Percentiles rank a stretch among this genome's conserved stretches.
phyloP scores from a whole-genome alignment of 352 stramenopile genomes.

The Phytopythium sindhum region DNA sequence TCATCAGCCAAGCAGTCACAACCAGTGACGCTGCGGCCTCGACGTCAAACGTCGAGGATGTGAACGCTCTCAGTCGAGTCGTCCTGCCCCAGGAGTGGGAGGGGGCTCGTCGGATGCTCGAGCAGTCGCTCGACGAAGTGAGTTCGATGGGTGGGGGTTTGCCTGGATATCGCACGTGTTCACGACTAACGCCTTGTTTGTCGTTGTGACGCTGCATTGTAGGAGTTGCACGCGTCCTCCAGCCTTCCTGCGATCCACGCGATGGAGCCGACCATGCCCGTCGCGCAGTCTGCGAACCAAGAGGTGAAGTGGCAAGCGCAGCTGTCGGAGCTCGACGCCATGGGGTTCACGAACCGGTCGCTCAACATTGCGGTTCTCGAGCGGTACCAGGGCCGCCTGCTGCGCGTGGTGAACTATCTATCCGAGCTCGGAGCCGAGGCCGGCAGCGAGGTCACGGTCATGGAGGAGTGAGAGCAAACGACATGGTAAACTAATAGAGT shows the following conservation, averaged over 20 bases:
- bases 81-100: conserved; percentile 38
- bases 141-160: neutral
- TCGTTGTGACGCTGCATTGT: conserved; percentile 8
- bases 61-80: conserved; percentile 11
- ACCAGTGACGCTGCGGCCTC: neutral
- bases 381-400: conserved; percentile 73
- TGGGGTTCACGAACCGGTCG: conserved; percentile 67
- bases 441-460: conserved; percentile 22
- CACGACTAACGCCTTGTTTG: neutral
- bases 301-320: conserved; percentile 66
- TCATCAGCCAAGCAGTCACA: conserved; percentile 9
- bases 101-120: conserved; percentile 35
- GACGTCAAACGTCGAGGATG: neutral
- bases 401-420: conserved; percentile 83
- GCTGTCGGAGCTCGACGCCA: conserved; percentile 53
- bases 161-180: neutral
- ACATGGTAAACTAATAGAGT: conserved; percentile 10
- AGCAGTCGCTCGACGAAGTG: conserved; percentile 54
- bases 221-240: conserved; percentile 34
- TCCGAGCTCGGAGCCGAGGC: conserved; percentile 45
- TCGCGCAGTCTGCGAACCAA: conserved; percentile 40
- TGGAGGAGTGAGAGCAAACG: conserved; percentile 32
- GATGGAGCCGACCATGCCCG: conserved; percentile 60
- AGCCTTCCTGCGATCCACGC: conserved; percentile 54
- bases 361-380: conserved; percentile 74